Percentiles rank a stretch among this genome's conserved stretches.
Conservation (phyloP, 2,329 filamentous ascomycete species). For the Cercospora zeae-maydis region DNA sequence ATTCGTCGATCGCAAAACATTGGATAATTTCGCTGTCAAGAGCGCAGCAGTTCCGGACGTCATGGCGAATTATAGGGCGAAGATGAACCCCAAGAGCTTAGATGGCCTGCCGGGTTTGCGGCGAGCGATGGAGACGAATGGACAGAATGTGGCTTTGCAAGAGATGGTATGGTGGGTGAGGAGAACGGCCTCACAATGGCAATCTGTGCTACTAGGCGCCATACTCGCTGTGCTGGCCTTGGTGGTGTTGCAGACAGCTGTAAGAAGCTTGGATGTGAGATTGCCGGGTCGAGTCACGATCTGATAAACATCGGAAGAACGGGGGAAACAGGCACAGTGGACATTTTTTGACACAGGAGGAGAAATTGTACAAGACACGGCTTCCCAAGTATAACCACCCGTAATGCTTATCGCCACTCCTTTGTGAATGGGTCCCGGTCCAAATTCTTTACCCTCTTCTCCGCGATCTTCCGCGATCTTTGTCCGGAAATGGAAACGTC, state of each 20-base stretch:
- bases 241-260: background rate
- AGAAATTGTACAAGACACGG: too few species aligned
- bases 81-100: constrained; percentile 55
- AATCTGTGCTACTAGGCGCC: constrained; percentile 26
- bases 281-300: background rate
- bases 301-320: background rate
- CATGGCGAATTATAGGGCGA: constrained; percentile 54
- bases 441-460: too few species aligned
- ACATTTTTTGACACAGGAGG: too few species aligned
- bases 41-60: constrained; percentile 47
- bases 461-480: too few species aligned
- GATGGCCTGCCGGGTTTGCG: constrained; percentile 59
- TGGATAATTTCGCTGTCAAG: constrained; percentile 52
- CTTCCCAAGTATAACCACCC: too few species aligned
- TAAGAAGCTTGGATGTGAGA: background rate
- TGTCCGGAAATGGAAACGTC: too few species aligned
- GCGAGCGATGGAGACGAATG: constrained; percentile 50
- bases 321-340: too few species aligned
- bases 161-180: constrained; percentile 33
- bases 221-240: constrained; percentile 17
- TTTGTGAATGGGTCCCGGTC: too few species aligned
- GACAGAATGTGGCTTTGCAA: constrained; percentile 48
- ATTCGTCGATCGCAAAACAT: constrained; percentile 52
- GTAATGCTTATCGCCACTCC: too few species aligned
- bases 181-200: constrained; percentile 21